Evolutionary conservation across 2,329 filamentous ascomycete species (phyloP), one percentile per base, ranked within the genome.

Genomic region (Endoconidiophora polonica): DNA sequence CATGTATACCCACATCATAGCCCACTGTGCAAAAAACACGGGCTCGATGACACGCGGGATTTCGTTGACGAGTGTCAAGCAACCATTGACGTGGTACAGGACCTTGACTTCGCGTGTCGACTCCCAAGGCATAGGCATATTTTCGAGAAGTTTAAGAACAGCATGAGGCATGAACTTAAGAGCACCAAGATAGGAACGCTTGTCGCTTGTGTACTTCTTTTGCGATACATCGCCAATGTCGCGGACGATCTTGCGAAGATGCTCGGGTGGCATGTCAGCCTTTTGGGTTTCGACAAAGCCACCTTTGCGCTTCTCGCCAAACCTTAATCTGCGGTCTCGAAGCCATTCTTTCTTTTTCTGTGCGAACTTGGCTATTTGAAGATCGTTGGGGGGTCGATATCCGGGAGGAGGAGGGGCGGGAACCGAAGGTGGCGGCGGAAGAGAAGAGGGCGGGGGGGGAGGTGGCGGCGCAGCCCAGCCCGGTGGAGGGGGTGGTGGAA

Each of bases 61-160:
- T 69, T 98, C 91, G 63, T 98, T 98, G 59, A 98, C 93, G 50
- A 98, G 69, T 1, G 91, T 98, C 66, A 98, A 66, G 61, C 93
- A 98, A 26, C 91, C 91, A 60, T 98, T 98, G 59, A 96, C 88
- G 62, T 98, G 91, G 64, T 98, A 98, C 10, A 98, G 72, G 24
- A 98, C 91, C 68, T 96, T 96, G 55, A 98, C 93, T 61, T 98
- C 91, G 55, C 88, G 79, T 23, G 86, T 80, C 52, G 87, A 91
- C 68, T 98, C 91, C 91, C 91, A 98, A 0, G 91, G 91, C 91
- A 98, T 98, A 3, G 91, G 91, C 91, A 98, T 98, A 60, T 98
- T 98, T 69, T 98, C 91, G 51, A 98, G 66, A 22, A 98, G 74
- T 70, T 98, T 98, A 68, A 98, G 68, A 9, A 98, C 91, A 4